A percentile compares a stretch with the other conserved stretches of the same genome.
Conservation (phyloP, 2,329 filamentous ascomycete species). For the Aspergillus caelatus region DNA sequence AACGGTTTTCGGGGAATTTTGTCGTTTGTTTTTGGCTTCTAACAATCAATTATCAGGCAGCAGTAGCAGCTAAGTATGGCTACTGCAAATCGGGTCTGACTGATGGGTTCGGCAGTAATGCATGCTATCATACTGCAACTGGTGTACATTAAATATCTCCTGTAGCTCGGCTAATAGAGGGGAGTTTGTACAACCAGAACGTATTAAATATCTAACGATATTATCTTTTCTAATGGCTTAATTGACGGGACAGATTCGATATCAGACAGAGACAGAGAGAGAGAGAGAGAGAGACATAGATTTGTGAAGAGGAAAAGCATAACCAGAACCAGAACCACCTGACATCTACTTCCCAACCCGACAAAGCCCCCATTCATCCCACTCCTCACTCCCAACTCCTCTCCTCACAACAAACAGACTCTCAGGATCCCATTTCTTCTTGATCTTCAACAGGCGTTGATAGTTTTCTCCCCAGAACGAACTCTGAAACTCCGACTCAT, state of each 20-base stretch:
- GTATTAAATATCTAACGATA: not conserved
- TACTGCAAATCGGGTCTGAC: not conserved
- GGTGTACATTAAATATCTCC: not conserved
- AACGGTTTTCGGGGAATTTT: not conserved
- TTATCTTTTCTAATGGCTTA: not conserved
- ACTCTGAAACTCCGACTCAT: conserved; percentile 19
- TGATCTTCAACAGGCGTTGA: conserved; percentile 18
- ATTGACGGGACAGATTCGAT: not conserved
- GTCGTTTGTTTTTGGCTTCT: too few species aligned
- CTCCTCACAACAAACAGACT: conserved; percentile 12
- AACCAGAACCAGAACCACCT: too few species aligned
- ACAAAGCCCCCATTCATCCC: conserved; percentile 17
- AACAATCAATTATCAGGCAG: not conserved
- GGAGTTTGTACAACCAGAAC: not conserved
- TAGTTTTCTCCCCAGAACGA: conserved; percentile 28
- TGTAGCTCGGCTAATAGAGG: not conserved
- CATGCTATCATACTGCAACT: not conserved
- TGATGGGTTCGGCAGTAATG: not conserved
- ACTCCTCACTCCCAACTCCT: conserved; percentile 17
- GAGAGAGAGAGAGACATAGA: too few species aligned
- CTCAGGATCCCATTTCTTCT: conserved; percentile 17
- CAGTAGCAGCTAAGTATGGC: not conserved
- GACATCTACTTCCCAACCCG: not conserved
- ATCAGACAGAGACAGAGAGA: too few species aligned
- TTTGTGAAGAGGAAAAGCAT: too few species aligned